A percentile compares a stretch with the other conserved stretches of the same genome.
These are phyloP conservation scores for Xylaria cubensis DNA, from an alignment of 495 filamentous ascomycete genomes.

Conservation along the genomic window DNA sequence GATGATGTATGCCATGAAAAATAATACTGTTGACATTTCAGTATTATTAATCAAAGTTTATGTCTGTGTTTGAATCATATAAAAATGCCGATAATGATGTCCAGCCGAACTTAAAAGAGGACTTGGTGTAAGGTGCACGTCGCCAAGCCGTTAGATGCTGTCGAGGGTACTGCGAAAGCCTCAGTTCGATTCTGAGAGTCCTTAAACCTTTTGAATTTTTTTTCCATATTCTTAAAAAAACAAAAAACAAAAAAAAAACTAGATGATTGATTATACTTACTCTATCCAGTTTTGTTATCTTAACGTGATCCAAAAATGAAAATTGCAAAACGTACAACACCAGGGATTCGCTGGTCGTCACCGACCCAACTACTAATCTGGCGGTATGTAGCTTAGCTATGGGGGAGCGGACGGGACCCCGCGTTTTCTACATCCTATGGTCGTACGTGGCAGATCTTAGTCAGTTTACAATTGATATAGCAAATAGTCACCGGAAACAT, in stretches of 20 bases:
- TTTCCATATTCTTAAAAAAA: not conserved
- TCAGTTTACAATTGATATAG: not conserved
- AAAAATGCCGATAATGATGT: no score
- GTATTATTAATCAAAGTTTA: no score
- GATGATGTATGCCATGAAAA: no score
- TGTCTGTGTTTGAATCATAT: no score
- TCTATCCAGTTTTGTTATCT: no score
- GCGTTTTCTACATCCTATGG: not conserved
- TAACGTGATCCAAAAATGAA: no score
- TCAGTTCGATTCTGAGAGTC: not conserved
- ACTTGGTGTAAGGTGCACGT: not conserved
- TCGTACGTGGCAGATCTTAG: not conserved
- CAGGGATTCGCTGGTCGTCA: slow-evolving; percentile 49
- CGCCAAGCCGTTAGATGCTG: not conserved
- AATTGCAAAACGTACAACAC: slow-evolving; percentile 42
- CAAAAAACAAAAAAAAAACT: no score
- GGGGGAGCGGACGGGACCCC: not conserved
- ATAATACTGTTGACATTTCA: no score
- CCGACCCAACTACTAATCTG: slow-evolving; percentile 50
- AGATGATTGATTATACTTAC: no score
- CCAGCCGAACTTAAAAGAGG: not conserved
- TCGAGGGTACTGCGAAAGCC: slow-evolving; percentile 2
- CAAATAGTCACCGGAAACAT: not conserved
- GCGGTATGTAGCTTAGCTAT: slow-evolving; percentile 8
- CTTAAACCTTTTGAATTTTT: not conserved